A percentile compares a stretch with the other conserved stretches of the same genome.
These are phyloP conservation scores for Quercus robur DNA, from an alignment of 306 rosid species.

Conservation along the genomic window DNA sequence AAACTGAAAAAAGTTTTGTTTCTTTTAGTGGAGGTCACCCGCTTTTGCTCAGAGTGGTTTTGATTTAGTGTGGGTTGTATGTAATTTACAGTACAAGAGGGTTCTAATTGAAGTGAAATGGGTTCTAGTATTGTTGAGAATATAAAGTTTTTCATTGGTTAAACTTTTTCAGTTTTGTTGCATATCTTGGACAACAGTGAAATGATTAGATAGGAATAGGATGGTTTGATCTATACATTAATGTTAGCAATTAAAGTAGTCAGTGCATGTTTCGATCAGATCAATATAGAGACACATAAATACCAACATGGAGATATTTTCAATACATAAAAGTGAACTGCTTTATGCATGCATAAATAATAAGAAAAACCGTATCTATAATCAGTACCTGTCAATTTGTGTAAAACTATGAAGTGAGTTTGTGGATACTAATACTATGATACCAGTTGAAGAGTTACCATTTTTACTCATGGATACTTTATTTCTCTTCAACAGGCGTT, in stretches of 20 bases:
- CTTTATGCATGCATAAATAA: neutral
- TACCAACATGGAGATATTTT: neutral
- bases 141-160: neutral
- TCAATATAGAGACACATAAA: neutral
- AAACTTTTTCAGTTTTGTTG: neutral
- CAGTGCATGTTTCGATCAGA: neutral
- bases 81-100: neutral
- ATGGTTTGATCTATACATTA: neutral
- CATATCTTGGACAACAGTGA: neutral
- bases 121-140: neutral
- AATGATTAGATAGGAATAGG: neutral
- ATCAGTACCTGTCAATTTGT: neutral
- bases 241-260: neutral
- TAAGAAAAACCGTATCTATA: neutral
- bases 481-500: constrained; percentile 48
- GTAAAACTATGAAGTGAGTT: neutral
- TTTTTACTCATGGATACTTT: constrained; percentile 9
- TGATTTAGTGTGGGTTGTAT: neutral
- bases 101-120: neutral
- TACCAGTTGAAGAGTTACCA: neutral
- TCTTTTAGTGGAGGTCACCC: too few species aligned
- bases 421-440: neutral
- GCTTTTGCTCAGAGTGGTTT: neutral
- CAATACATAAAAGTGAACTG: neutral
- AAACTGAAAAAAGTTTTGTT: too few species aligned